Percentiles rank a stretch among this genome's conserved stretches.
phyloP scores from a whole-genome alignment of 176 grass and related monocot genomes.

The Cymbopogon citratus region DNA sequence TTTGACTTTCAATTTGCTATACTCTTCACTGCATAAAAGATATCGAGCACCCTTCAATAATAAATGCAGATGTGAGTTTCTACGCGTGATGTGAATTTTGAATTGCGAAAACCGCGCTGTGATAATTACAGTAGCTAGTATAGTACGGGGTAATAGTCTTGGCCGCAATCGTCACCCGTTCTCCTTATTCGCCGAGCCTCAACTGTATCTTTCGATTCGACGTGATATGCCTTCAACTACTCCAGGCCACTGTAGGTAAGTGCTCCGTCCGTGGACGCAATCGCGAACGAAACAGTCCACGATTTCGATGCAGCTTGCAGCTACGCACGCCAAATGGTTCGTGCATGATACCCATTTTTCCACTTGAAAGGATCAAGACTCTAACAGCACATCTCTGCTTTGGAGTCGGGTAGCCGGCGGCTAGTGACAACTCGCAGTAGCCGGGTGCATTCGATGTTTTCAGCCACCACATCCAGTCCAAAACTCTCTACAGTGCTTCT shows the following conservation, averaged over 20 bases:
- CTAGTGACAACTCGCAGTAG: not conserved
- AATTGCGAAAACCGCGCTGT: too few relatives aligned
- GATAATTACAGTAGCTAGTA: too few relatives aligned
- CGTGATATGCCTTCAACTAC: constrained; percentile 19
- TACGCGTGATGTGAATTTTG: too few relatives aligned
- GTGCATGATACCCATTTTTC: not conserved
- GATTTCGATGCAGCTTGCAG: not conserved
- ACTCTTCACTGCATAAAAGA: not conserved
- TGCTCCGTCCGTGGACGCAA: constrained; percentile 18
- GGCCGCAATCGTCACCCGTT: not conserved
- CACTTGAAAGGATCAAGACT: not conserved
- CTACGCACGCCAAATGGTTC: not conserved
- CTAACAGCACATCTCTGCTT: not conserved
- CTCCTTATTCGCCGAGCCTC: not conserved
- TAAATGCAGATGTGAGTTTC: not conserved
- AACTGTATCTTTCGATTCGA: constrained; percentile 28
- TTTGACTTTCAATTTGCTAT: too few relatives aligned
- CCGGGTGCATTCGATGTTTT: not conserved
- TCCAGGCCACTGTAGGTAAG: not conserved
- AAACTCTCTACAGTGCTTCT: not conserved
- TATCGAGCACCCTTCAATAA: not conserved
- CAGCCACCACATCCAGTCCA: not conserved
- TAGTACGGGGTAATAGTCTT: not conserved
- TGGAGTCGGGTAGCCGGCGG: not conserved
- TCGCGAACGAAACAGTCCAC: not conserved